These are phyloP conservation scores for Phanerochaete carnosa DNA, from an alignment of 768 basidiomycete genomes.

Conservation along the genomic window DNA sequence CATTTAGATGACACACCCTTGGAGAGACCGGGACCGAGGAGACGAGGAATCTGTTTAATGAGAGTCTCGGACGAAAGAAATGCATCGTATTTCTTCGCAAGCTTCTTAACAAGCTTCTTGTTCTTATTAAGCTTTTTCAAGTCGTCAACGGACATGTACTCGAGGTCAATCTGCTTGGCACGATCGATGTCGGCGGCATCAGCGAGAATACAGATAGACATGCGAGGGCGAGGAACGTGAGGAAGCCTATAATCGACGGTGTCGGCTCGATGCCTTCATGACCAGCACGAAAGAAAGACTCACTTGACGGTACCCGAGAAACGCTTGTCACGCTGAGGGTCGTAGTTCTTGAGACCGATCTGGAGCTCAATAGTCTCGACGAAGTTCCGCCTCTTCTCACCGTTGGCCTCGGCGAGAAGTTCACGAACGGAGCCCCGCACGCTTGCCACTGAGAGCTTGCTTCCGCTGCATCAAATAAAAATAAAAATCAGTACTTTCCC, in stretches of 20 bases:
- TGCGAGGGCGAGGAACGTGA: slow-evolving; percentile 95
- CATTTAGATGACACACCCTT: slow-evolving; percentile 64
- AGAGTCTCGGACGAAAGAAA: slow-evolving; percentile 96
- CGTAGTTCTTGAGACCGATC: slow-evolving; percentile 98
- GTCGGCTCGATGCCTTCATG: neutral
- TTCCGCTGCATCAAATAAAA: slow-evolving; percentile 25
- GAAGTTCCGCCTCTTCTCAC: slow-evolving; percentile 92
- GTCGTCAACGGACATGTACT: slow-evolving; percentile 99
- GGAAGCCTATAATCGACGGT: slow-evolving; percentile 61
- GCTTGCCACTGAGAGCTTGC: slow-evolving; percentile 98
- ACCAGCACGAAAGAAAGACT: slow-evolving; percentile 16
- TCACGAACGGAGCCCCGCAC: slow-evolving; percentile 98
- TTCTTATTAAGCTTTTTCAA: slow-evolving; percentile 99
- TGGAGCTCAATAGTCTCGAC: slow-evolving; percentile 96
- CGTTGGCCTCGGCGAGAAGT: slow-evolving; percentile 76
- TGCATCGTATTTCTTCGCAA: slow-evolving; percentile 99
- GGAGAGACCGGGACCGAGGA: slow-evolving; percentile 98
- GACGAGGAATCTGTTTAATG: slow-evolving; percentile 99
- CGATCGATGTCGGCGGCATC: slow-evolving; percentile 99
- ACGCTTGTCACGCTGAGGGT: slow-evolving; percentile 99
- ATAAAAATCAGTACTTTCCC: neutral
- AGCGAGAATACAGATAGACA: slow-evolving; percentile 99
- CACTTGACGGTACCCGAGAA: slow-evolving; percentile 99
- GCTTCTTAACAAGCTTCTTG: slow-evolving; percentile 99
- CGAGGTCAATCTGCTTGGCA: slow-evolving; percentile 95